Evolutionary conservation across 306 rosid genomes (phyloP).

Genomic region (Prunus campanulata): DNA sequence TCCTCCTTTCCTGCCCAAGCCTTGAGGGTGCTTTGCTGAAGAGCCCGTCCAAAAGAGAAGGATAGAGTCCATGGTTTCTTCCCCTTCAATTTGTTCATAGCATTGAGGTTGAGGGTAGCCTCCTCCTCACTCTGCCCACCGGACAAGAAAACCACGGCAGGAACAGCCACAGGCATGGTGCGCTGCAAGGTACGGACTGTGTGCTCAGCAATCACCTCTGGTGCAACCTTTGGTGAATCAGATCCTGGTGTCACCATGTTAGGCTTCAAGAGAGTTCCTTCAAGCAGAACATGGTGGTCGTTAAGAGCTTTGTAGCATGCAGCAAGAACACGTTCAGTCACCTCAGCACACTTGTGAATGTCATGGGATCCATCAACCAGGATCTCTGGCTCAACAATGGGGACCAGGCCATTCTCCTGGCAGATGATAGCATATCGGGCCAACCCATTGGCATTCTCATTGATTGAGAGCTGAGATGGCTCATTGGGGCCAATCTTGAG

Average conservation of each 20-base stretch:
- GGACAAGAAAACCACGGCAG: constrained; percentile 69
- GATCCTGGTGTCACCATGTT: constrained; percentile 92
- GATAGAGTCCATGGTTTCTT: constrained; percentile 87
- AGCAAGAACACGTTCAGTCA: constrained; percentile 76
- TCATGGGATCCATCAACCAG: constrained; percentile 69
- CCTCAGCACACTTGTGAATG: constrained; percentile 62
- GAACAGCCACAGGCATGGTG: constrained; percentile 66
- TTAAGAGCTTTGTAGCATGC: constrained; percentile 85
- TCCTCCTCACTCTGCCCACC: constrained; percentile 92
- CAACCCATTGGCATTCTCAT: constrained; percentile 72
- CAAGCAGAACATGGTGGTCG: constrained; percentile 73
- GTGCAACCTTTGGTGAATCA: constrained; percentile 48
- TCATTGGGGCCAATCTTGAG: constrained; percentile 69
- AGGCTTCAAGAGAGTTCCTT: constrained; percentile 78
- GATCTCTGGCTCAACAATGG: constrained; percentile 84
- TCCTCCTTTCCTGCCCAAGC: constrained; percentile 71
- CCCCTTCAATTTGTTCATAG: constrained; percentile 62
- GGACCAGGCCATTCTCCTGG: constrained; percentile 81
- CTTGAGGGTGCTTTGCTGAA: constrained; percentile 76
- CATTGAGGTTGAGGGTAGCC: constrained; percentile 71
- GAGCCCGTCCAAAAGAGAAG: constrained; percentile 76
- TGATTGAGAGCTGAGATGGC: constrained; percentile 68
- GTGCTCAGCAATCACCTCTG: constrained; percentile 62
- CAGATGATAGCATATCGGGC: constrained; percentile 73
- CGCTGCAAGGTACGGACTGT: constrained; percentile 63